A percentile compares a stretch with the other conserved stretches of the same genome.
Evolutionary conservation across 2,329 filamentous ascomycete genomes (phyloP).

Genomic region (Paecilomyces fulvus): DNA sequence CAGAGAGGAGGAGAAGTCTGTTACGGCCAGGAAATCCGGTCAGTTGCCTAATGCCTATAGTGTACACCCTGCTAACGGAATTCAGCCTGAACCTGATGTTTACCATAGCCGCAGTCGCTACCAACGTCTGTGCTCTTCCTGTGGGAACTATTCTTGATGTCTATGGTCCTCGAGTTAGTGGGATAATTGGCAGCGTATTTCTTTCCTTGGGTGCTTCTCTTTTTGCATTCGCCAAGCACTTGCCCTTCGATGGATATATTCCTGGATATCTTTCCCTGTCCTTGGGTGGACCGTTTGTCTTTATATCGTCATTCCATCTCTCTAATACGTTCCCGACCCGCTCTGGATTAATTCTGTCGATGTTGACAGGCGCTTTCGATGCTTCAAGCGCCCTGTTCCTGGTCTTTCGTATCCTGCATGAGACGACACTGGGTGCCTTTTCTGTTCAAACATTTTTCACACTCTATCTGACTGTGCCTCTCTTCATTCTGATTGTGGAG

Average conservation of each 20-base stretch:
- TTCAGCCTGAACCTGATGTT: constrained; percentile 80
- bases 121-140: constrained; percentile 78
- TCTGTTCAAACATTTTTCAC: constrained; percentile 63
- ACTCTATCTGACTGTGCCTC: constrained; percentile 61
- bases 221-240: constrained; percentile 57
- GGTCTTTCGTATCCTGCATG: constrained; percentile 62
- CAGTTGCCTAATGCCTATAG: constrained; percentile 1
- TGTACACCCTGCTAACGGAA: constrained; percentile 4
- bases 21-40: constrained; percentile 50
- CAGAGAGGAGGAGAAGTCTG: constrained; percentile 45
- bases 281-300: constrained; percentile 71
- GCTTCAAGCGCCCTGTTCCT: constrained; percentile 72
- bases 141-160: constrained; percentile 78
- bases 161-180: constrained; percentile 69
- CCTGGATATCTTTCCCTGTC: constrained; percentile 68
- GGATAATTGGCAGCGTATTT: constrained; percentile 61
- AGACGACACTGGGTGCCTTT: constrained; percentile 49
- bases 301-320: constrained; percentile 75
- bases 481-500: constrained; percentile 58
- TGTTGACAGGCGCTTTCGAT: constrained; percentile 76
- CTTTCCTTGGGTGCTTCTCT: constrained; percentile 62
- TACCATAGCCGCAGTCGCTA: constrained; percentile 77
- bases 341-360: constrained; percentile 69
- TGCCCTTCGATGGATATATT: constrained; percentile 68
- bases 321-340: constrained; percentile 73